Evolutionary conservation across 306 rosid species (phyloP).

Genomic region (Sicyos edulis): DNA sequence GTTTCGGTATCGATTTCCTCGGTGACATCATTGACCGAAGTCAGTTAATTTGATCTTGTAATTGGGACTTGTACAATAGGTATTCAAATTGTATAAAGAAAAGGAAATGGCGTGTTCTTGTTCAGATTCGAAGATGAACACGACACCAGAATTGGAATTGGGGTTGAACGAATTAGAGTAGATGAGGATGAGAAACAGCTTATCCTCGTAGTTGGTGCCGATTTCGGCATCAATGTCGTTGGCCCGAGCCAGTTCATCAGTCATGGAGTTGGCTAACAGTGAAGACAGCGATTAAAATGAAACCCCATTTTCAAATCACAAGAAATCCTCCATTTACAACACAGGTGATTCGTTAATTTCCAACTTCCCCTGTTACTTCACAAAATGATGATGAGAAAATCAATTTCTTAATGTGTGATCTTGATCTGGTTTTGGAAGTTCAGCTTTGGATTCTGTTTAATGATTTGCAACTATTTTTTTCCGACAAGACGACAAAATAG

Average conservation of each 20-base stretch:
- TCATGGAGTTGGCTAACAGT: slow-evolving; percentile 73
- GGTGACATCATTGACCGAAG: too few relatives aligned
- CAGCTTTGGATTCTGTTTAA: neutral
- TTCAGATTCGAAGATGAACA: slow-evolving; percentile 12
- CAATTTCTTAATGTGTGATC: neutral
- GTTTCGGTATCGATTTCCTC: too few relatives aligned
- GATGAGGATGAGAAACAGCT: slow-evolving; percentile 57
- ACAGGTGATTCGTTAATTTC: neutral
- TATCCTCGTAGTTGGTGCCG: slow-evolving; percentile 64
- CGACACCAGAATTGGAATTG: slow-evolving; percentile 46
- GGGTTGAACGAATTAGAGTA: slow-evolving; percentile 48
- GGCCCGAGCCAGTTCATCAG: slow-evolving; percentile 51
- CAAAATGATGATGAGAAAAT: neutral
- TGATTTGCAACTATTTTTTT: neutral
- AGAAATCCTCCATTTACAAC: neutral
- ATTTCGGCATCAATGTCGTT: slow-evolving; percentile 63
- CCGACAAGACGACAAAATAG: neutral
- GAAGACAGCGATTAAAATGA: slow-evolving; percentile 56
- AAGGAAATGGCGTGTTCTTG: neutral
- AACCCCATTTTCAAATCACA: neutral
- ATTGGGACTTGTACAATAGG: too few relatives aligned
- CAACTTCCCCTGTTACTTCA: neutral
- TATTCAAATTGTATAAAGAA: too few relatives aligned
- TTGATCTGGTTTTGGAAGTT: neutral
- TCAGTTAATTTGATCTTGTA: too few relatives aligned